Evolutionary conservation across 2,329 filamentous ascomycete species (phyloP).

Genomic region (Tothia fuscella): DNA sequence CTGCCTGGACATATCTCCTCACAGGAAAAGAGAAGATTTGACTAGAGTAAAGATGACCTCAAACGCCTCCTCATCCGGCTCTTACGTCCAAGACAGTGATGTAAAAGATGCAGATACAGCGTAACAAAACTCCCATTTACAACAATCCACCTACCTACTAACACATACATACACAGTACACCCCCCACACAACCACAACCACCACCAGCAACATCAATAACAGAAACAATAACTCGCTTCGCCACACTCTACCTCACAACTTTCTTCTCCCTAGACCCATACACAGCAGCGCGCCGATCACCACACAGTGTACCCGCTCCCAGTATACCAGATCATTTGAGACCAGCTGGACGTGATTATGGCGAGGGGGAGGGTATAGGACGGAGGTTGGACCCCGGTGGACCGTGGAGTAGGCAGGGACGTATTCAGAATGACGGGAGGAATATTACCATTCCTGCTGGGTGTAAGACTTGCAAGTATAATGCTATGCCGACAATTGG

Average conservation of each 20-base stretch:
- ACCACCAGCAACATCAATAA: too few species aligned
- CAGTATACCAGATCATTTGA: not conserved
- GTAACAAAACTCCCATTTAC: too few species aligned
- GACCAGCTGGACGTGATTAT: not conserved
- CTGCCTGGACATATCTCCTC: too few species aligned
- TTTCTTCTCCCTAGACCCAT: conserved; percentile 26
- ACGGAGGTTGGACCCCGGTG: conserved; percentile 9
- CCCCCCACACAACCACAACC: too few species aligned
- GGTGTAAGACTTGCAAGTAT: conserved; percentile 3
- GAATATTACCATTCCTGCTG: conserved; percentile 1
- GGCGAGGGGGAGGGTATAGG: conserved; percentile 7
- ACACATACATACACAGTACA: too few species aligned
- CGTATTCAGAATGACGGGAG: not conserved
- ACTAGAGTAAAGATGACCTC: too few species aligned
- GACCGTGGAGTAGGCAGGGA: conserved; percentile 1
- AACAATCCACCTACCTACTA: too few species aligned
- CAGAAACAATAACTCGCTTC: conserved; percentile 19
- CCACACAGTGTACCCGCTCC: conserved; percentile 19
- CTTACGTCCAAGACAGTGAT: too few species aligned
- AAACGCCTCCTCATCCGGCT: too few species aligned
- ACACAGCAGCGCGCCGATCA: conserved; percentile 22
- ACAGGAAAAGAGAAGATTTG: too few species aligned
- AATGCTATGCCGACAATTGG: not conserved
- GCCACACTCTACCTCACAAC: conserved; percentile 28
- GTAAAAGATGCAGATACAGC: too few species aligned